Evolutionary conservation across 2,329 filamentous ascomycete genomes (phyloP).

Genomic region (Fusarium tjaetaba): DNA sequence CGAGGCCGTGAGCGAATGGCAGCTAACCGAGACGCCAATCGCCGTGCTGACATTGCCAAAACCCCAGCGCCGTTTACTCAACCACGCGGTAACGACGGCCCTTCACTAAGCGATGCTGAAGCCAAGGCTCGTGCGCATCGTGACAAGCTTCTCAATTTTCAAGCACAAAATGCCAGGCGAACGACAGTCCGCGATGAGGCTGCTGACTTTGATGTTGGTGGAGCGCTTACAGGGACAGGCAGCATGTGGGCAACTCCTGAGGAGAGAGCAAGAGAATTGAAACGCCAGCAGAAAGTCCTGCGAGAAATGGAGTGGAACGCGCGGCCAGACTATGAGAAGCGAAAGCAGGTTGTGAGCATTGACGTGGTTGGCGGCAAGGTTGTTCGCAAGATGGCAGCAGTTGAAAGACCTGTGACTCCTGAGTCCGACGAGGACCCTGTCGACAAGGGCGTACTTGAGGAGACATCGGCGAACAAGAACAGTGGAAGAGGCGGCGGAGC

Average conservation of each 20-base stretch:
- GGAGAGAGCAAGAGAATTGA: slow-evolving; percentile 83
- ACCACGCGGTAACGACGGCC: slow-evolving; percentile 51
- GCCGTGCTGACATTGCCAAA: slow-evolving; percentile 70
- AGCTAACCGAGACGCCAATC: slow-evolving; percentile 77
- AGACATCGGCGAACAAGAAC: slow-evolving; percentile 49
- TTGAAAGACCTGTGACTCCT: slow-evolving; percentile 67
- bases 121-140: slow-evolving; percentile 79
- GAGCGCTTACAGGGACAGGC: slow-evolving; percentile 56
- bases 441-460: slow-evolving; percentile 46
- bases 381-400: slow-evolving; percentile 74
- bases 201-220: slow-evolving; percentile 65
- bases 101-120: slow-evolving; percentile 65
- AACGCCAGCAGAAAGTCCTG: slow-evolving; percentile 84
- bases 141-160: slow-evolving; percentile 82
- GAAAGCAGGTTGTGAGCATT: slow-evolving; percentile 83
- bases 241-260: slow-evolving; percentile 85
- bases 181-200: slow-evolving; percentile 91
- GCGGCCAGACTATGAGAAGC: slow-evolving; percentile 88
- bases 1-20: slow-evolving; percentile 88
- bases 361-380: slow-evolving; percentile 83
- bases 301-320: slow-evolving; percentile 89
- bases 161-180: slow-evolving; percentile 84
- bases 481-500: slow-evolving; percentile 58
- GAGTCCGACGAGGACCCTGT: slow-evolving; percentile 53
- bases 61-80: slow-evolving; percentile 69